Evolutionary conservation across 129 eudicot genomes (phyloP).

Genomic region (Lactuca sativa): DNA sequence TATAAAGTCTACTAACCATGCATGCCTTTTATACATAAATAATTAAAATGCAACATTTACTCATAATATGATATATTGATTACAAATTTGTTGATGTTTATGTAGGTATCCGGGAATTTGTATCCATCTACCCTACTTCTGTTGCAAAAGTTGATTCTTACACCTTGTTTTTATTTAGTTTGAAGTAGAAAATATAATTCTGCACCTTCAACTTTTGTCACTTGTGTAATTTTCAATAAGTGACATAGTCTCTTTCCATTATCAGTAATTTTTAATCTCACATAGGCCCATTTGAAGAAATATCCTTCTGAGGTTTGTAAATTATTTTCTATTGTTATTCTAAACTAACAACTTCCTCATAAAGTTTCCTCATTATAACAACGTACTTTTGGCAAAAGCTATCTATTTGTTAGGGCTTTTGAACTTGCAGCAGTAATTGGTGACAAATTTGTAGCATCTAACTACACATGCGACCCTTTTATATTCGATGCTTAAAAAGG

Average conservation of each 20-base stretch:
- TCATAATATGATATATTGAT: neutral
- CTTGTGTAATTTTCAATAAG: constrained; percentile 4
- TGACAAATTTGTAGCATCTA: too few relatives aligned
- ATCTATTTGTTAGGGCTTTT: too few relatives aligned
- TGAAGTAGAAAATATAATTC: neutral
- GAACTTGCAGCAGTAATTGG: too few relatives aligned
- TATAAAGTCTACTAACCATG: too few relatives aligned
- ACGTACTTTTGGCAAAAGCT: too few relatives aligned
- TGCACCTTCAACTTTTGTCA: constrained; percentile 17
- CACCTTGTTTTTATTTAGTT: constrained; percentile 2
- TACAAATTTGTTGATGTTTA: neutral
- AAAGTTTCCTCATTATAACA: too few relatives aligned
- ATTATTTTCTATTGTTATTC: too few relatives aligned
- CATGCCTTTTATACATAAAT: too few relatives aligned
- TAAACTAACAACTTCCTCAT: too few relatives aligned
- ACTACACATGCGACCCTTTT: too few relatives aligned
- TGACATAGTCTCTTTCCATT: constrained; percentile 5
- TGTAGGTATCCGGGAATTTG: constrained; percentile 27
- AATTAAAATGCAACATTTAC: neutral
- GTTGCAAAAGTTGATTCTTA: constrained; percentile 19
- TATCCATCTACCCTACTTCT: constrained; percentile 8
- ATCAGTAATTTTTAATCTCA: constrained; percentile 15
- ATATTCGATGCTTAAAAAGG: too few relatives aligned
- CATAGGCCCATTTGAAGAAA: constrained; percentile 4
- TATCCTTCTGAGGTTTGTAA: too few relatives aligned